Evolutionary conservation across 2,329 filamentous ascomycete species (phyloP), one percentile per base, ranked within the genome.

Genomic region (Talaromyces sp.): DNA sequence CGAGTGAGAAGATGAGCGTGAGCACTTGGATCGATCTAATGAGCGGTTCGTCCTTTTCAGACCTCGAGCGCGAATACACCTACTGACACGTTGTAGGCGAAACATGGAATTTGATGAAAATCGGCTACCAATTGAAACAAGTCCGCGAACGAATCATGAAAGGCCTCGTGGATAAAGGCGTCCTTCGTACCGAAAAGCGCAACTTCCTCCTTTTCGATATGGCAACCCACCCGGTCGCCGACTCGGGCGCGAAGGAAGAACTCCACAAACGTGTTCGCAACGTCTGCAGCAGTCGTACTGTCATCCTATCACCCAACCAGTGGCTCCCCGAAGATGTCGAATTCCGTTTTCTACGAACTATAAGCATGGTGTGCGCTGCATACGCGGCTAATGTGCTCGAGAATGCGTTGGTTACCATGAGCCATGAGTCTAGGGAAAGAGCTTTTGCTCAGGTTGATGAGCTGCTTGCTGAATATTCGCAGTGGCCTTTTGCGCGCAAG

Each of bases 21-120:
- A 95, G 91, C 82, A 91, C 92, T 52, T 99, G 95, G 95, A 98
- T 99, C 77, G 95, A 99, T 77, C 82, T 99, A 69, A 93, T 99
- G 92, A 97, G 93, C 77, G 95, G 93, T 97, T 86, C 70, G 83
- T 73, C 7, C 21, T 3, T 37, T 25, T 40, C 23, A 3, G 31
- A 9, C 60, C 58, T 35, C 37, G 14, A 21, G 62, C 37, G 54
- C 37, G 60, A 61, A 61, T 33, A 66, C 64, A 52, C 62, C 64
- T 64, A 40, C 48, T 55, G 67, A 72, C 66, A 3, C 42, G 1
- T 40, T 59, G 64, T 73, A 98, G 93, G 95, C 76, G 95, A 99
- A 80, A 99, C 95, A 61, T 99, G 95, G 95, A 99, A 99, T 76
- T 82, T 99, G 68, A 98, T 99, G 95, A 99, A 99, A 83, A 99